These are phyloP conservation scores for Phytophthora pseudosyringae DNA, from an alignment of 352 stramenopile genomes.

Conservation along the genomic window DNA sequence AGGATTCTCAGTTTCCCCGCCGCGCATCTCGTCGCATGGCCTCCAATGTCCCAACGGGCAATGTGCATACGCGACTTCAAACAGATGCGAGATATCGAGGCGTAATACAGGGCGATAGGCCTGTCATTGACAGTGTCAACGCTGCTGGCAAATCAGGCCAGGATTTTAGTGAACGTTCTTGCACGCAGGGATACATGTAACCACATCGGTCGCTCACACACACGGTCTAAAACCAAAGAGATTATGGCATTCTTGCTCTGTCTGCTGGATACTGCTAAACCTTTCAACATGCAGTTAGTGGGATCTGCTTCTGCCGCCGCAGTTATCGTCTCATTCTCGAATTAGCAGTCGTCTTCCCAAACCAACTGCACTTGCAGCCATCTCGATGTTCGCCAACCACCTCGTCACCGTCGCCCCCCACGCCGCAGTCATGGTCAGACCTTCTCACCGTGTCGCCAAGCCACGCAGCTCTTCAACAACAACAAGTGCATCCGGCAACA, in stretches of 20 bases:
- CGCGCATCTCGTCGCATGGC: too few species aligned
- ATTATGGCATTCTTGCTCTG: background rate
- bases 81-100: background rate
- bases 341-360: conserved; percentile 9
- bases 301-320: background rate
- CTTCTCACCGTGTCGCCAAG: conserved; percentile 9
- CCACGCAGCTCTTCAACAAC: conserved; percentile 13
- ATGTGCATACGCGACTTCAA: conserved; percentile 5
- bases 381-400: conserved; percentile 39
- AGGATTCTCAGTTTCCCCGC: background rate
- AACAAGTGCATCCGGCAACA: background rate
- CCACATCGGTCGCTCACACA: too few species aligned
- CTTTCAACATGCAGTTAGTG: background rate
- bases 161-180: conserved; percentile 2
- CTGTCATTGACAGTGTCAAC: background rate
- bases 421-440: conserved; percentile 20
- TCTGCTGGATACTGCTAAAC: conserved; percentile 6
- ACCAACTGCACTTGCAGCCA: background rate
- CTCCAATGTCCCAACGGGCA: background rate
- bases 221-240: conserved; percentile 1
- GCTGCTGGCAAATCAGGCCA: background rate
- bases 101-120: background rate
- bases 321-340: conserved; percentile 28
- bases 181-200: too few species aligned
- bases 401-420: conserved; percentile 40